A percentile compares a stretch with the other conserved stretches of the same genome.
Evolutionary conservation across 2,329 filamentous ascomycete species (phyloP).

Genomic region (Camillea tinctor): DNA sequence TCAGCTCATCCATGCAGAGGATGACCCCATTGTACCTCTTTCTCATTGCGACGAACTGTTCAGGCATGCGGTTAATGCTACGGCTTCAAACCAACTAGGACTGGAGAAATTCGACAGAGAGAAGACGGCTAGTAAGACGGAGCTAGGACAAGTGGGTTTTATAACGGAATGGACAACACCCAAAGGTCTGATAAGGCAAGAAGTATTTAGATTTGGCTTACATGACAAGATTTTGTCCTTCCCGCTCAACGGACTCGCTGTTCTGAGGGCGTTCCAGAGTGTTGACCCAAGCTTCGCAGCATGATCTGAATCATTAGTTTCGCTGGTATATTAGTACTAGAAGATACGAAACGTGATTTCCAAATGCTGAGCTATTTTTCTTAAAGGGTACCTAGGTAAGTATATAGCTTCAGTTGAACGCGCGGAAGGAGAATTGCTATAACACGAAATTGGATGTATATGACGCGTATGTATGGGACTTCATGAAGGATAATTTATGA

Average conservation of each 20-base stretch:
- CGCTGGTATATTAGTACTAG: too few relatives aligned
- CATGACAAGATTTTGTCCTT: conserved; percentile 60
- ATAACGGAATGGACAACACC: conserved; percentile 45
- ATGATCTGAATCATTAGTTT: too few relatives aligned
- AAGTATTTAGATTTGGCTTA: conserved; percentile 54
- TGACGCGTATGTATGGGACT: too few relatives aligned
- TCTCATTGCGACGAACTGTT: conserved; percentile 49
- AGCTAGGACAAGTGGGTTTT: conserved; percentile 49
- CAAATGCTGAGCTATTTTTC: too few relatives aligned
- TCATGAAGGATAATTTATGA: too few relatives aligned
- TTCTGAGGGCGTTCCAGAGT: conserved; percentile 43
- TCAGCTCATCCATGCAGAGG: conserved; percentile 49
- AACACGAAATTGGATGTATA: too few relatives aligned
- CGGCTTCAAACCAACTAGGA: conserved; percentile 34
- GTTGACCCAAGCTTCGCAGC: background rate
- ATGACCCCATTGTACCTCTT: conserved; percentile 52
- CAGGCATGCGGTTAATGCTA: conserved; percentile 55
- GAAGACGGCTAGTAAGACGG: conserved; percentile 38
- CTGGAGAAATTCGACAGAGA: conserved; percentile 45
- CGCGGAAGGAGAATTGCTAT: too few relatives aligned
- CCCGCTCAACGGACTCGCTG: conserved; percentile 50
- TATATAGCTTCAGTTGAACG: too few relatives aligned
- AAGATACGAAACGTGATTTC: too few relatives aligned
- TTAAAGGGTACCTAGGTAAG: too few relatives aligned
- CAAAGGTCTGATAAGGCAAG: conserved; percentile 50